Base-by-base conservation (phyloP, 2,329 filamentous ascomycete genomes). In the Fusarium devonianum region DNA sequence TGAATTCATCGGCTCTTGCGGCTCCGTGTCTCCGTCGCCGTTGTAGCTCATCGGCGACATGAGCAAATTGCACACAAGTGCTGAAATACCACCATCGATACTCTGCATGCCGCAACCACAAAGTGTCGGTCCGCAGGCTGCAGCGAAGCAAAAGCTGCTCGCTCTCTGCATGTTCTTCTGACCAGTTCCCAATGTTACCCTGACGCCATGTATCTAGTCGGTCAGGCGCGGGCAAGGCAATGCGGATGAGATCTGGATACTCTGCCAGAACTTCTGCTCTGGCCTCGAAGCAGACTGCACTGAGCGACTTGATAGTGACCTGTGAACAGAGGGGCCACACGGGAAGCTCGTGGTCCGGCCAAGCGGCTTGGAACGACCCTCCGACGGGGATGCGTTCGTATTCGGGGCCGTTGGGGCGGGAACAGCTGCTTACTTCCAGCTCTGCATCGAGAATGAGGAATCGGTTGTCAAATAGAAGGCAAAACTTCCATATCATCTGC, bases 201-300 rank as follows among this genome's bases (percentile, higher is more conserved):
- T n/a, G n/a, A n/a, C n/a, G n/a, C n/a, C n/a, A n/a, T n/a, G n/a
- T n/a, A n/a, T n/a, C n/a, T n/a, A n/a, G n/a, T n/a, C n/a, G n/a
- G n/a, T n/a, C n/a, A n/a, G n/a, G n/a, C n/a, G n/a, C n/a, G n/a
- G n/a, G n/a, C n/a, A n/a, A n/a, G n/a, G n/a, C n/a, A n/a, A n/a
- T n/a, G 2, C 39, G 35, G 3, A 53, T 18, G 7, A 45, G 25
- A 18, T 53, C 29, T 2, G 50, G 50, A 10, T 37, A 53, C 10
- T 26, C n/a, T 3, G 16, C 13, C 2, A 45, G 25, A 11, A 40
- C 39, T 1, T 37, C 39, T 1, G 28, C 16, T n/a, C 50, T 47
- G 5, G 50, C 21, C 17, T 53, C 50, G 4, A 12, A 16, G 10
- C 50, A 45, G 3, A 34, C 29, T 7, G 37, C 21, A 21, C 50